Percentiles rank a stretch among this genome's conserved stretches.
Conservation (phyloP, 495 filamentous ascomycete genomes). For the Neurospora sp. region DNA sequence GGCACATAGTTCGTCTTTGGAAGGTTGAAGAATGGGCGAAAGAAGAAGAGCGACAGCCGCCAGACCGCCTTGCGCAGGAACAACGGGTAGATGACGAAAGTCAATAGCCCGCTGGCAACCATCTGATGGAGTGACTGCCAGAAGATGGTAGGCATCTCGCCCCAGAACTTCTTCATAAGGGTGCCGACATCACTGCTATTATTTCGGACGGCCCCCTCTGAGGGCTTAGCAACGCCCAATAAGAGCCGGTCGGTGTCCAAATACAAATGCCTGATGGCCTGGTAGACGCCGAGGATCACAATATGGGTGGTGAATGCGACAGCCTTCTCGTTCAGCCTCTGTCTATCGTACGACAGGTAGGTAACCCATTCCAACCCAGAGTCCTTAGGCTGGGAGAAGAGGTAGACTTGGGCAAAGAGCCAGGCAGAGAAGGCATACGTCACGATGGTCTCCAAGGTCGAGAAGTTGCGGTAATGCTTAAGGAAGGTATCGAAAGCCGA, state of each 20-base stretch:
- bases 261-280: constrained; percentile 59
- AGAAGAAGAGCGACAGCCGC: constrained; percentile 54
- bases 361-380: constrained; percentile 64
- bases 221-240: constrained; percentile 31
- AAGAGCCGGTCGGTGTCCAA: constrained; percentile 63
- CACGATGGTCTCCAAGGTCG: constrained; percentile 54
- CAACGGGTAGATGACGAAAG: constrained; percentile 51
- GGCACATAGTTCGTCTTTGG: constrained; percentile 56
- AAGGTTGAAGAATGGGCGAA: constrained; percentile 62
- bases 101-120: constrained; percentile 34
- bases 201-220: constrained; percentile 18
- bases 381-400: constrained; percentile 57
- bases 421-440: constrained; percentile 71
- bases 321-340: constrained; percentile 76
- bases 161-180: constrained; percentile 14
- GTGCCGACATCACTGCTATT: constrained; percentile 19
- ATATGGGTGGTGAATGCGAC: constrained; percentile 70
- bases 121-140: constrained; percentile 28
- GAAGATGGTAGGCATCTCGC: constrained; percentile 23
- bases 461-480: constrained; percentile 41
- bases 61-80: constrained; percentile 54
- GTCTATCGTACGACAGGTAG: constrained; percentile 53
- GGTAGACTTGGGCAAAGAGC: constrained; percentile 73
- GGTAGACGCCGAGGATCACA: constrained; percentile 53
- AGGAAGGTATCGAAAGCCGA: constrained; percentile 55